phyloP scores from a whole-genome alignment of 1,139 yeast species.

The Yamadazyma conglobata region DNA sequence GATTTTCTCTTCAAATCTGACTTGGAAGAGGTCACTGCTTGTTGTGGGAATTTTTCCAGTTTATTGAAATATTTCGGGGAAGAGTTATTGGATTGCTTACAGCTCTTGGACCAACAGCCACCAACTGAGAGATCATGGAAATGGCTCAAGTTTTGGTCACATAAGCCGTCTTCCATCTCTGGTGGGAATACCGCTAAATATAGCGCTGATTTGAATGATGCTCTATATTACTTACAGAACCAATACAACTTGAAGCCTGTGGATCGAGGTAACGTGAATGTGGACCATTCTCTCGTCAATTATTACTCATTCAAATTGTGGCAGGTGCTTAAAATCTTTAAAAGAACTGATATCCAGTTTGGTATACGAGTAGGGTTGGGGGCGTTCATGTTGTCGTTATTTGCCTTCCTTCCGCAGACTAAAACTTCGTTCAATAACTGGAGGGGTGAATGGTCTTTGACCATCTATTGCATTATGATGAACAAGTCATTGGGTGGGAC shows the following conservation, averaged over 20 bases:
- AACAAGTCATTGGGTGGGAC: slow-evolving; percentile 87
- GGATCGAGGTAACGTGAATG: slow-evolving; percentile 7
- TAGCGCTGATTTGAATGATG: slow-evolving; percentile 30
- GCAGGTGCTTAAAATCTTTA: slow-evolving; percentile 30
- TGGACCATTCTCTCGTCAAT: slow-evolving; percentile 8
- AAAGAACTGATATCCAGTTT: slow-evolving; percentile 70
- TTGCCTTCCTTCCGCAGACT: slow-evolving; percentile 63
- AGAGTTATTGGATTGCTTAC: slow-evolving; percentile 51
- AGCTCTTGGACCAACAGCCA: slow-evolving; percentile 32
- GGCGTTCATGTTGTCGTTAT: slow-evolving; percentile 59
- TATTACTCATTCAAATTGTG: slow-evolving; percentile 24
- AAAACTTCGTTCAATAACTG: slow-evolving; percentile 55
- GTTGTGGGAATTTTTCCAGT: slow-evolving; percentile 77
- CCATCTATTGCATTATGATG: slow-evolving; percentile 80
- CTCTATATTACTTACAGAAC: slow-evolving; percentile 31
- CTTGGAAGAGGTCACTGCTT: slow-evolving; percentile 80
- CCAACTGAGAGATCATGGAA: slow-evolving; percentile 36
- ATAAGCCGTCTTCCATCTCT: not conserved
- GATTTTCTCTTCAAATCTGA: slow-evolving; percentile 50
- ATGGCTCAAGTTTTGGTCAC: slow-evolving; percentile 53
- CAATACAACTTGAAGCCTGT: slow-evolving; percentile 21
- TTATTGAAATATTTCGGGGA: slow-evolving; percentile 60
- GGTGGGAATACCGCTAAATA: slow-evolving; percentile 2
- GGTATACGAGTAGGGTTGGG: slow-evolving; percentile 81
- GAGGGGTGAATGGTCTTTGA: slow-evolving; percentile 85